Evolutionary conservation across 2,329 filamentous ascomycete species (phyloP), one percentile per base, ranked within the genome.

Genomic region (Emergomyces africanus): DNA sequence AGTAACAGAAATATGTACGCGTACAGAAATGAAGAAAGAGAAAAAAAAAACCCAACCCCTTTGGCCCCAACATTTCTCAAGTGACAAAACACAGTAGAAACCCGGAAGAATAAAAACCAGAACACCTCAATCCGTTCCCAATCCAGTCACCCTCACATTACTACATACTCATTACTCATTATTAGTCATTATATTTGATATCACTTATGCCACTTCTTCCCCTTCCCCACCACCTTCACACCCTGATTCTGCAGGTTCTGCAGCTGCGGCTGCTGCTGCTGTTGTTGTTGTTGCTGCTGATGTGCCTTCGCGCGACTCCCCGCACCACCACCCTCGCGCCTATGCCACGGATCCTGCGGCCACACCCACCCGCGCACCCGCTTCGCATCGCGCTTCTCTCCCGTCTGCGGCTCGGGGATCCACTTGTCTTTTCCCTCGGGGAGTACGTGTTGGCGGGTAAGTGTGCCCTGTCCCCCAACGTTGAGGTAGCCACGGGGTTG

Each of bases 371-470:
- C 83, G 49, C 83, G 70, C 2, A 80, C 73, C 25, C 81, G 71
- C 73, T 83, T 85, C 28, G 82, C 81, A 67, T 81, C 80, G 28
- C 83, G 70, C 68, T 79, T 81, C 74, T 86, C 83, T n/a, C 77
- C 76, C 62, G 80, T 78, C 51, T 82, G 77, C 23, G 76, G 78
- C 68, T 82, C 81, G 1, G 83, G 83, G 60, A 86, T 83, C 83
- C 83, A 85, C 53, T 74, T 74, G 68, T 86, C 83, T 64, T 81
- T 80, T 12, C 71, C 70, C 18, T 83, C 79, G 0, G 70, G 64
- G 12, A 81, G 68, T 62, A 79, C 74, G 54, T 79, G 78, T 67
- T 82, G 78, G 41, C 83, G 73, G 2, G 80, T 83, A 59, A 83
- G 65, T 0, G 79, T 79, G 2, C 79, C 80, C 1, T 82, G 80